Evolutionary conservation across 768 basidiomycete species (phyloP).

Genomic region (Suillus brevipes): DNA sequence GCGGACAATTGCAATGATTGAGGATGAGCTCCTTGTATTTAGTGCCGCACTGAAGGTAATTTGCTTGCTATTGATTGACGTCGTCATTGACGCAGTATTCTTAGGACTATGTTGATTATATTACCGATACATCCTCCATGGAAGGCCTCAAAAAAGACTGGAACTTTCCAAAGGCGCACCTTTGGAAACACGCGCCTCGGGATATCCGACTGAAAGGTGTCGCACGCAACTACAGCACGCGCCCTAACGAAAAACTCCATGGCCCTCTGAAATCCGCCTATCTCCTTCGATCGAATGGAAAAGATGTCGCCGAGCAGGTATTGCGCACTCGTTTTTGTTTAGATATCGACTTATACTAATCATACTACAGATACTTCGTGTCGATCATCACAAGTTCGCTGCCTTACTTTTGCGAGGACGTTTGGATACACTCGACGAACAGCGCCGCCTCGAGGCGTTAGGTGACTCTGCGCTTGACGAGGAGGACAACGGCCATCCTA

Average conservation of each 20-base stretch:
- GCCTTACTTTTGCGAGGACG: conserved; percentile 1
- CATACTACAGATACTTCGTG: conserved; percentile 8
- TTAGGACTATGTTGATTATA: too few species aligned
- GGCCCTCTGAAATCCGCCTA: conserved; percentile 15
- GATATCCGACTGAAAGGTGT: conserved; percentile 33
- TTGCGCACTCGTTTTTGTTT: background rate
- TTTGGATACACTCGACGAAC: conserved; percentile 5
- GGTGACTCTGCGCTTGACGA: background rate
- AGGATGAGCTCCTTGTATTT: conserved; percentile 22
- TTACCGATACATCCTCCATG: too few species aligned
- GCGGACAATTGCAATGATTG: conserved; percentile 21
- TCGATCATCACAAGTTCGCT: conserved; percentile 13
- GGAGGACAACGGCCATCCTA: background rate
- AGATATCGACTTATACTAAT: background rate
- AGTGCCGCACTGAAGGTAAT: conserved; percentile 2
- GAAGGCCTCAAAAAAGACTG: too few species aligned
- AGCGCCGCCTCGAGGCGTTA: background rate
- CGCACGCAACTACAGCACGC: conserved; percentile 14
- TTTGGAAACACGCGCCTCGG: conserved; percentile 29
- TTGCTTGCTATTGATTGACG: too few species aligned
- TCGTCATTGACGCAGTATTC: too few species aligned
- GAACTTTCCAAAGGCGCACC: conserved; percentile 26
- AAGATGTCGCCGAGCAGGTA: conserved; percentile 35
- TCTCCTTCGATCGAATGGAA: conserved; percentile 32
- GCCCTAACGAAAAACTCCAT: conserved; percentile 15